Conservation (phyloP, 148 eudicot genomes). For the Cornus controversa region DNA sequence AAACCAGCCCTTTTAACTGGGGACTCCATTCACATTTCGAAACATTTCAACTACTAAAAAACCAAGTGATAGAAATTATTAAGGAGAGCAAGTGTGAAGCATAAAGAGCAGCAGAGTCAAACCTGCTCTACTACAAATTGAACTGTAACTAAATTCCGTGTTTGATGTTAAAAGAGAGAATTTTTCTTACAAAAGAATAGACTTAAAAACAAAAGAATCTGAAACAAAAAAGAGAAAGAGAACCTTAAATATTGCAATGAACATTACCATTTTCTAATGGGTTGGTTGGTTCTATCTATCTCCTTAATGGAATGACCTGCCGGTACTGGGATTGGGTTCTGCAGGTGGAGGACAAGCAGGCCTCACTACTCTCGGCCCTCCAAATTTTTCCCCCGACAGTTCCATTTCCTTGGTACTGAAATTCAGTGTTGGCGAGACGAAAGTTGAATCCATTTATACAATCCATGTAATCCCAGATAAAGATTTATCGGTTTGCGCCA, state of each 20-base stretch:
- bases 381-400: neutral
- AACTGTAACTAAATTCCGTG: conserved; percentile 11
- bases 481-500: conserved; percentile 12
- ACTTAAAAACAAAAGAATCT: conserved; percentile 32
- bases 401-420: neutral
- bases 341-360: conserved; percentile 25
- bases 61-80: neutral
- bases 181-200: conserved; percentile 58
- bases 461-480: conserved; percentile 26
- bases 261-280: conserved; percentile 16
- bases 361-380: conserved; percentile 18
- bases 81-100: neutral
- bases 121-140: neutral
- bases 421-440: conserved; percentile 3
- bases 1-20: too few species aligned
- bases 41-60: neutral
- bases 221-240: conserved; percentile 1
- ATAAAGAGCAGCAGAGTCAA: neutral
- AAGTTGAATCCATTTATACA: conserved; percentile 13
- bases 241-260: conserved; percentile 8
- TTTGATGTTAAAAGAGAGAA: conserved; percentile 15
- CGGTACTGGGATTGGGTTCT: conserved; percentile 1
- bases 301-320: neutral
- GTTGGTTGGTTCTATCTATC: neutral
- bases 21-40: too few species aligned